These are phyloP conservation scores for Esteya vermicola DNA, from an alignment of 2,329 filamentous ascomycete species.

Conservation along the genomic window DNA sequence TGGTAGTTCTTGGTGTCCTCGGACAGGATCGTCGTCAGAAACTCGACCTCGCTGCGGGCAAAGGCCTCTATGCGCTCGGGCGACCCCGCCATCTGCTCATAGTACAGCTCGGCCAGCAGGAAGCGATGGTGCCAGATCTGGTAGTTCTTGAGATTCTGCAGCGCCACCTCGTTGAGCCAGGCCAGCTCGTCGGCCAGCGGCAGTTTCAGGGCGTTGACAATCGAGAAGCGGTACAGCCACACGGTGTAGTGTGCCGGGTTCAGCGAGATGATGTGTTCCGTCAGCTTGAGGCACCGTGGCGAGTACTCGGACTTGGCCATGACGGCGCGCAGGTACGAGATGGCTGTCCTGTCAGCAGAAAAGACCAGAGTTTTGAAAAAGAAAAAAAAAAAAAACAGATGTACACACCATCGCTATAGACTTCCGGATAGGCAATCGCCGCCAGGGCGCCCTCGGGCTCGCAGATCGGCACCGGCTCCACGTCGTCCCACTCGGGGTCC, in stretches of 20 bases:
- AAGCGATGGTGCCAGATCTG: conserved; percentile 83
- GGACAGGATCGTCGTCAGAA: conserved; percentile 67
- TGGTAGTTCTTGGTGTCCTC: conserved; percentile 96
- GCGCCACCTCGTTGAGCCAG: conserved; percentile 76
- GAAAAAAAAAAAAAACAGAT: conserved; percentile 1
- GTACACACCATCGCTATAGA: conserved; percentile 62
- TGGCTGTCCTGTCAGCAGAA: conserved; percentile 34
- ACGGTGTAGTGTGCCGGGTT: conserved; percentile 98
- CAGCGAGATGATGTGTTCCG: conserved; percentile 77
- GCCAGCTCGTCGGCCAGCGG: conserved; percentile 57
- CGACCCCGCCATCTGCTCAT: conserved; percentile 45
- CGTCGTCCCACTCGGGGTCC: conserved; percentile 70
- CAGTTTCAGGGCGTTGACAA: conserved; percentile 52
- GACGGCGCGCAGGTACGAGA: conserved; percentile 82
- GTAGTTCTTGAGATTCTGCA: conserved; percentile 89
- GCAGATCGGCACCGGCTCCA: conserved; percentile 68
- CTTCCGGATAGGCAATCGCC: conserved; percentile 79
- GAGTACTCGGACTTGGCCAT: conserved; percentile 84
- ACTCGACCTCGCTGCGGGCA: conserved; percentile 53
- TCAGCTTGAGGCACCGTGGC: conserved; percentile 63
- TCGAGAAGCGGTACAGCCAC: conserved; percentile 86
- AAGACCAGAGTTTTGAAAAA: background rate
- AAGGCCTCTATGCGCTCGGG: conserved; percentile 40
- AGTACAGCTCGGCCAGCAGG: conserved; percentile 46
- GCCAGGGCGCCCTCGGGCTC: conserved; percentile 77